Evolutionary conservation across 805 yeast species (phyloP).

Genomic region (Yarrowia sp.): DNA sequence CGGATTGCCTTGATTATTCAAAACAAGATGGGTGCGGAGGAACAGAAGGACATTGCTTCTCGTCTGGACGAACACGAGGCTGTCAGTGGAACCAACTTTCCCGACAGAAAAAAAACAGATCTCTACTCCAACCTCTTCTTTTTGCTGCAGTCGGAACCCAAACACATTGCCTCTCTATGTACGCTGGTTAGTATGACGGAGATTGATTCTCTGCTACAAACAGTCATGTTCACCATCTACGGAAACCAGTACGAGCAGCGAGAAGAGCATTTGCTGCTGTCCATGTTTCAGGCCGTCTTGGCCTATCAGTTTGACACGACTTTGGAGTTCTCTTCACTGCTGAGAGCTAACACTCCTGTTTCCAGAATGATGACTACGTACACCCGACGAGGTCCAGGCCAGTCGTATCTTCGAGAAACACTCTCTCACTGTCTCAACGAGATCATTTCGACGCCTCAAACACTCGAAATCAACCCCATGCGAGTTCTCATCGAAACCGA

Average conservation of each 20-base stretch:
- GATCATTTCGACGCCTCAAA: slow-evolving; percentile 34
- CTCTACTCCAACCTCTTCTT: slow-evolving; percentile 39
- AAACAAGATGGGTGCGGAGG: slow-evolving; percentile 40
- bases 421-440: slow-evolving; percentile 34
- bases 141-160: slow-evolving; percentile 41
- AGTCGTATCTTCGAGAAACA: slow-evolving; percentile 38
- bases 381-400: slow-evolving; percentile 42
- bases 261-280: slow-evolving; percentile 40
- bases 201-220: slow-evolving; percentile 41
- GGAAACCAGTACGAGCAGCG: slow-evolving; percentile 44
- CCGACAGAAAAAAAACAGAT: slow-evolving; percentile 36
- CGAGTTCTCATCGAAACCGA: slow-evolving; percentile 35
- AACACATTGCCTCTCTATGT: slow-evolving; percentile 39
- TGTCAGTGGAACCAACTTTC: slow-evolving; percentile 29
- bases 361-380: slow-evolving; percentile 43
- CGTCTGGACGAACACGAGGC: slow-evolving; percentile 33
- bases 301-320: slow-evolving; percentile 40
- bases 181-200: slow-evolving; percentile 38
- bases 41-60: slow-evolving; percentile 38
- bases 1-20: slow-evolving; percentile 42
- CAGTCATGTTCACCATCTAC: slow-evolving; percentile 42
- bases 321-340: slow-evolving; percentile 38
- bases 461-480: slow-evolving; percentile 39
- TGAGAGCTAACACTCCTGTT: slow-evolving; percentile 42
- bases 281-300: slow-evolving; percentile 41